A percentile compares a stretch with the other conserved stretches of the same genome.
These are phyloP conservation scores for Tubosaeta sp. DNA, from an alignment of 768 basidiomycete species.

Conservation along the genomic window DNA sequence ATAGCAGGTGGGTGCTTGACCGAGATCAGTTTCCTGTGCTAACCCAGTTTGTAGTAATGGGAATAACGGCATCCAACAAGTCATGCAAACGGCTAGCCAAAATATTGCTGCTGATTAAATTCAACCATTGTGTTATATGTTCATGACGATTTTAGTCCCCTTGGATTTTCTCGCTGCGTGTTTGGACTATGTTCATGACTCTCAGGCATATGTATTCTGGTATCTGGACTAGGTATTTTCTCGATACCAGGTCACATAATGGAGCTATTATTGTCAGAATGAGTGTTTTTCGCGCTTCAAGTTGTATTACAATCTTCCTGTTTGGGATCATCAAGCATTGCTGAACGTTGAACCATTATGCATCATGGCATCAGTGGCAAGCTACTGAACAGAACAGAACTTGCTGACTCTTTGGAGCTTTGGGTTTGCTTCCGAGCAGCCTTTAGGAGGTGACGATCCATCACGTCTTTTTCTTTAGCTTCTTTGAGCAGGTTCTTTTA, in stretches of 20 bases:
- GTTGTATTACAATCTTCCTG: too few relatives aligned
- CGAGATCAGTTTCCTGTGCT: not conserved
- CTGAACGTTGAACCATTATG: too few relatives aligned
- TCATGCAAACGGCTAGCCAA: conserved; percentile 32
- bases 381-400: too few relatives aligned
- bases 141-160: not conserved
- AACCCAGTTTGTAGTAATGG: conserved; percentile 22
- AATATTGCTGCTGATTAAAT: conserved; percentile 30
- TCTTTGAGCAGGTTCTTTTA: conserved; percentile 3
- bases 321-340: not conserved
- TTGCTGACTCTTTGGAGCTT: too few relatives aligned
- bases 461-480: too few relatives aligned
- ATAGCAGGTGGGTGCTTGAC: conserved; percentile 33
- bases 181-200: not conserved
- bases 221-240: not conserved
- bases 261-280: not conserved
- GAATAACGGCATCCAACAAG: conserved; percentile 29
- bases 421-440: too few relatives aligned
- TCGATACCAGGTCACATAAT: not conserved
- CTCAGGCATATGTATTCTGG: not conserved
- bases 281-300: not conserved
- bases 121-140: not conserved
- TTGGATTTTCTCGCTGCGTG: not conserved
- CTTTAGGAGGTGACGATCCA: too few relatives aligned
- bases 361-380: too few relatives aligned